Base-by-base conservation (phyloP, 2,329 filamentous ascomycete species). In the Fusarium subtropicale region DNA sequence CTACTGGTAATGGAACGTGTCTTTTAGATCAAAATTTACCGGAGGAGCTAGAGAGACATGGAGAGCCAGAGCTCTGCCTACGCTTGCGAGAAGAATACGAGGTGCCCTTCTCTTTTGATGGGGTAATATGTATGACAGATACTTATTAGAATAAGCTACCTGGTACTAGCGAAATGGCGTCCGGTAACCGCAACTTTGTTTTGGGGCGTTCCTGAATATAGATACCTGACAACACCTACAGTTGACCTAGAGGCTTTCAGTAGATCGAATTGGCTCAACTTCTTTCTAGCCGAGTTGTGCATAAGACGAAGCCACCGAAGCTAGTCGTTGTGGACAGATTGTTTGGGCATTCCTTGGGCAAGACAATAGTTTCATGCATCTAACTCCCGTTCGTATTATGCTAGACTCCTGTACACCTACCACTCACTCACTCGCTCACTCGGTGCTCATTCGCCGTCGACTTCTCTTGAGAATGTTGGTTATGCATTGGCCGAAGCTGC, bases 401-500 rank as follows among this genome's bases (percentile, higher is more conserved):
- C 15, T 24, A 15, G 47, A 28, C 47, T 30, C 39, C 34, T n/a
- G 39, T 12, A 30, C 18, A 3, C 20, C 13, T 22, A 34, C 28
- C 31, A 30, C 33, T 20, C 30, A 28, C 46, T 47, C 28, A 13
- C 47, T 36, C 20, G n/a, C 31, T 51, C 38, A 16, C 28, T 31
- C 26, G 20, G 18, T 33, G 13, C 41, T 52, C 28, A 36, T n/a
- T 22, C 42, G 42, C 28, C 33, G 16, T 22, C 41, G 48, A 22
- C 9, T 36, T 26, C 26, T 44, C 24, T 56, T 44, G 61, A 54
- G 24, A 64, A 38, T 59, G 41, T 56, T 47, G 47, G 44, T 64
- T 50, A 57, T 63, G 60, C 34, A 56, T 60, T 63, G 45, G 45
- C 61, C 47, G 57, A 64, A 73, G 71, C 55, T 54, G 66, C 52